Base-by-base conservation (phyloP, 202 grass and related monocot species). In the Saccharum hybrid region DNA sequence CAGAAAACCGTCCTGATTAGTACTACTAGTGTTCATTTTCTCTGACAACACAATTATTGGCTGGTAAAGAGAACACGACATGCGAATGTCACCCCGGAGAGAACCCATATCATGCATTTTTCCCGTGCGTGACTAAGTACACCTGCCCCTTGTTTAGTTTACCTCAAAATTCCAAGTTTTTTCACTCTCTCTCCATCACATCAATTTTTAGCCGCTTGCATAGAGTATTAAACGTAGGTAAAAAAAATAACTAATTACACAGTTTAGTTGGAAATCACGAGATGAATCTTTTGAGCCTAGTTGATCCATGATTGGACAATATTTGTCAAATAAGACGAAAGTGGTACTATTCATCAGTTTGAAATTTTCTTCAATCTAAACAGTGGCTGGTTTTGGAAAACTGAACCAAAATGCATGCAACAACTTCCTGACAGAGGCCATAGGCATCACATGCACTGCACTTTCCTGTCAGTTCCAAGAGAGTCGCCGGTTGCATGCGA, bases 11-110 rank as follows among this genome's bases (percentile, higher is more conserved):
- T 76, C 40, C 10, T 16, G 36, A 30, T 56, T 45, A n/a, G 52
- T n/a, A 18, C 51, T 36, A 36, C 34, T 36, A 5, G 14, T 57
- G 2, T 57, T 38, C 48, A 21, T 36, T 67, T 67, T 19, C 23
- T 67, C 14, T 56, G 21, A 6, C 2, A 76, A 68, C 7, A 43
- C 43, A 66, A 75, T 83, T 39, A 31, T 56, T 83, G n/a, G 9
- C 3, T 67, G 51, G 63, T 37, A 49, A 57, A 38, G 33, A 79
- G 71, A 64, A 30, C 49, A 49, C 46, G 15, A 43, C 21, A 79
- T 73, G 75, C 12, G 12, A 46, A 42, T 42, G 40, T 10, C 40
- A 42, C 40, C 51, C 52, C 37, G 21, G 45, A 71, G 26, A 66
- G 41, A 61, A 52, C 26, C 23, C 36, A 28, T 0, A 33, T 40